Conservation (phyloP, 2,329 filamentous ascomycete species). For the Exophiala dermatitidis region DNA sequence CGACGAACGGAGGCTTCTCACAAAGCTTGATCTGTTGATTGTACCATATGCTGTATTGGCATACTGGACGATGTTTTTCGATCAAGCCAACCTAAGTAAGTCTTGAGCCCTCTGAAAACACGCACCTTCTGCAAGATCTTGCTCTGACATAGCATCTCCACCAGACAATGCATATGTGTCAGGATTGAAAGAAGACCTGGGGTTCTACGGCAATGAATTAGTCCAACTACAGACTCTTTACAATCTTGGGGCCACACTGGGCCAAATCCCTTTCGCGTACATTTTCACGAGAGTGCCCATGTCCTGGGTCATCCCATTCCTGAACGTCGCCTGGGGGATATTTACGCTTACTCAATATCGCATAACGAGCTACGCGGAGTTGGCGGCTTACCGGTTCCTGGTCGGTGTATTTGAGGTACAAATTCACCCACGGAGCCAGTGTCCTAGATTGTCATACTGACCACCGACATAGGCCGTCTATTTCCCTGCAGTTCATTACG, state of each 20-base stretch:
- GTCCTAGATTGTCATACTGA: not conserved
- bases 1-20: conserved; percentile 46
- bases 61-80: conserved; percentile 51
- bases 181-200: conserved; percentile 47
- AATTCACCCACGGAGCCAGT: not conserved
- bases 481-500: conserved; percentile 31
- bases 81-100: conserved; percentile 49
- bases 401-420: not conserved
- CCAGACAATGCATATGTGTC: conserved; percentile 52
- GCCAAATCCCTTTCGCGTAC: conserved; percentile 48
- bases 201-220: conserved; percentile 47
- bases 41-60: conserved; percentile 50
- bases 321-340: conserved; percentile 50
- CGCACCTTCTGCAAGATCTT: not conserved
- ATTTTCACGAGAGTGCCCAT: conserved; percentile 44
- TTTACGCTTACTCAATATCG: conserved; percentile 53
- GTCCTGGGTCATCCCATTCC: conserved; percentile 45
- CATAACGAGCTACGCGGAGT: conserved; percentile 29
- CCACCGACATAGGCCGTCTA: conserved; percentile 33
- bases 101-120: not conserved
- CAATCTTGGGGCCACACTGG: conserved; percentile 44
- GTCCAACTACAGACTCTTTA: conserved; percentile 51
- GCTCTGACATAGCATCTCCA: not conserved
- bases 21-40: conserved; percentile 51
- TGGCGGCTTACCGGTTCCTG: conserved; percentile 17